Evolutionary conservation across 345 rosid genomes (phyloP).

Genomic region (Fremontodendron californicum): DNA sequence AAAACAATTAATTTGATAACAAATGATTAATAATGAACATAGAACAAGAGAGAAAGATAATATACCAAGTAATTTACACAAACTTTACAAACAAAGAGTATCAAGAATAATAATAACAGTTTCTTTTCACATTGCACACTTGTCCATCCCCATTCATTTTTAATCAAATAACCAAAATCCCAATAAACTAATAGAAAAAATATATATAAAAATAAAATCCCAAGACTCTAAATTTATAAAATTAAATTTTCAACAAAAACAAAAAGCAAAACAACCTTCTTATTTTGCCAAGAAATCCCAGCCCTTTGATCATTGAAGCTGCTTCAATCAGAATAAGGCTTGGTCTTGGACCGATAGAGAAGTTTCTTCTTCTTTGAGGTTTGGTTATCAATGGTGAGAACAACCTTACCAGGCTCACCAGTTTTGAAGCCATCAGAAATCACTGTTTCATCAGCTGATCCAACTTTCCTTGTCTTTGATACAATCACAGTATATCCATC

Average conservation of each 20-base stretch:
- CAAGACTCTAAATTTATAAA: constrained; percentile 2
- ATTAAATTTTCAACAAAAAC: not conserved
- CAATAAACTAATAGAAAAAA: not conserved
- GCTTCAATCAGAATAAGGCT: constrained; percentile 35
- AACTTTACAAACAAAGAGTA: not conserved
- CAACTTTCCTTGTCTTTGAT: constrained; percentile 58
- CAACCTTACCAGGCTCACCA: constrained; percentile 64
- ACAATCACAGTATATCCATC: constrained; percentile 74
- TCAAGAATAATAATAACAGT: not conserved
- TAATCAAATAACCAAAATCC: not conserved
- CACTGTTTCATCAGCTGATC: constrained; percentile 52
- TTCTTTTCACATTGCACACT: not conserved
- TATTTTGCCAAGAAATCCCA: not conserved
- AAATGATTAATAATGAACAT: not conserved
- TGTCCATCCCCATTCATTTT: not conserved
- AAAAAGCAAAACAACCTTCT: constrained; percentile 1
- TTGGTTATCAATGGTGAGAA: constrained; percentile 70
- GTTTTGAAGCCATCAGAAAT: constrained; percentile 57
- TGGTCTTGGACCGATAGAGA: constrained; percentile 79
- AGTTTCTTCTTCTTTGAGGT: constrained; percentile 86
- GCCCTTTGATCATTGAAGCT: not conserved
- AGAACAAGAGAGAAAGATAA: not conserved
- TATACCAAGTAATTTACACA: not conserved
- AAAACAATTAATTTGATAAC: not conserved
- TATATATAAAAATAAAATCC: not conserved